Base-by-base conservation (phyloP, 2,329 filamentous ascomycete species). In the Fusarium avenaceum region DNA sequence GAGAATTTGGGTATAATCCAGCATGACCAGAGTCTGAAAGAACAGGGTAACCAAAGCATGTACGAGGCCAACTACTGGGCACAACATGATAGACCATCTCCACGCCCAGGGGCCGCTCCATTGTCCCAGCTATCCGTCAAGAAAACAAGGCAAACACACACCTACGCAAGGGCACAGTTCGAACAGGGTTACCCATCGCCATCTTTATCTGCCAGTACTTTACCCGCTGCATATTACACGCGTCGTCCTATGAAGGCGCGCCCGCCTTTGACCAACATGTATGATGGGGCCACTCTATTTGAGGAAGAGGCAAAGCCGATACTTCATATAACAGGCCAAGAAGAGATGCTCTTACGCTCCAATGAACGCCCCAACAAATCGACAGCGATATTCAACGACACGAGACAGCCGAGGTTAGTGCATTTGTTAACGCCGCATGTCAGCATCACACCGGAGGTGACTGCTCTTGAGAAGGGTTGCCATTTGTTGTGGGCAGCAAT, bases 401-500 rank as follows among this genome's bases (percentile, higher is more conserved):
- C 35, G 17, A 42, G 26, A 19, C 50, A 47, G 35, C 55, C 44
- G 30, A 46, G 33, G 24, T 26, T 20, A 9, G 44, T 56, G 43
- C 60, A 38, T 43, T 72, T 84, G 7, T 72, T 85, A 15, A 76
- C 79, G 7, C 85, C 84, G 6, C 75, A 76, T 28, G 77, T 87
- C 24, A 71, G 75, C 17, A 79, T 85, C 24, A 84, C 78, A 0
- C 79, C 84, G 2, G 82, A 85, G 48, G 72, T 76, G 7, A 75
- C 74, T 7, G 71, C 76, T 2, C 70, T 82, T 1, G 73, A 77
- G 7, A 74, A 77, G 38, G 76, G 74, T 4, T 71, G 73, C 38
- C 71, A 74, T 32, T 76, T 68, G 13, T 65, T 86, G n/a, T 87
- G 82, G 85, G 81, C 78, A 3, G 83, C 84, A 5, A 77, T 87